Percentiles rank a stretch among this genome's conserved stretches.
phyloP scores from a whole-genome alignment of 2,329 filamentous ascomycete species.

The Aureobasidium uvarum region DNA sequence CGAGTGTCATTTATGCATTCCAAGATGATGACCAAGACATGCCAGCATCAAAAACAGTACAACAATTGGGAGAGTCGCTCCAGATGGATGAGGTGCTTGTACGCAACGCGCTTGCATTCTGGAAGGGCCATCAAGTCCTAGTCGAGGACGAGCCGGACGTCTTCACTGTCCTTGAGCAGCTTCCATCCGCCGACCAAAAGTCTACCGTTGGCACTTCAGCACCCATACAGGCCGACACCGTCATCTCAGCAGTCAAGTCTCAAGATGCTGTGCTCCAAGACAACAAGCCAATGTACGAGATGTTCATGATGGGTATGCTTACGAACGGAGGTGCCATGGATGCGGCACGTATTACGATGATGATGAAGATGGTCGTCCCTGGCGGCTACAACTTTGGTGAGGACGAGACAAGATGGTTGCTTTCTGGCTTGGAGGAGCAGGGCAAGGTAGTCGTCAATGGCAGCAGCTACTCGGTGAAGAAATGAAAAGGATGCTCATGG shows the following conservation, averaged over 20 bases:
- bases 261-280: slow-evolving; percentile 63
- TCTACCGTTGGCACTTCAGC: slow-evolving; percentile 35
- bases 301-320: slow-evolving; percentile 92
- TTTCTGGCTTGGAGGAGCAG: slow-evolving; percentile 72
- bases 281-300: slow-evolving; percentile 75
- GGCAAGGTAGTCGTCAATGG: slow-evolving; percentile 57
- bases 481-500: slow-evolving; percentile 2
- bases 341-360: slow-evolving; percentile 78
- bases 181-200: slow-evolving; percentile 43
- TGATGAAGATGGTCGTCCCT: slow-evolving; percentile 88
- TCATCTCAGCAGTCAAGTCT: slow-evolving; percentile 51
- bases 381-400: slow-evolving; percentile 87
- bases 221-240: slow-evolving; percentile 41
- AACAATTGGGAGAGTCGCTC: slow-evolving; percentile 54
- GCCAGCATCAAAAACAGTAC: slow-evolving; percentile 40
- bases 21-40: slow-evolving; percentile 45
- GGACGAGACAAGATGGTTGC: slow-evolving; percentile 79
- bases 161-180: slow-evolving; percentile 67
- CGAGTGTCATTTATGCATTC: slow-evolving; percentile 84
- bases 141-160: slow-evolving; percentile 53
- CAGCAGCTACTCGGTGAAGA: slow-evolving; percentile 36
- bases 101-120: slow-evolving; percentile 65
- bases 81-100: slow-evolving; percentile 74
- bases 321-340: slow-evolving; percentile 89
- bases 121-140: slow-evolving; percentile 67